phyloP scores from a whole-genome alignment of 768 basidiomycete genomes.

The Hygrophorus pudorinus region DNA sequence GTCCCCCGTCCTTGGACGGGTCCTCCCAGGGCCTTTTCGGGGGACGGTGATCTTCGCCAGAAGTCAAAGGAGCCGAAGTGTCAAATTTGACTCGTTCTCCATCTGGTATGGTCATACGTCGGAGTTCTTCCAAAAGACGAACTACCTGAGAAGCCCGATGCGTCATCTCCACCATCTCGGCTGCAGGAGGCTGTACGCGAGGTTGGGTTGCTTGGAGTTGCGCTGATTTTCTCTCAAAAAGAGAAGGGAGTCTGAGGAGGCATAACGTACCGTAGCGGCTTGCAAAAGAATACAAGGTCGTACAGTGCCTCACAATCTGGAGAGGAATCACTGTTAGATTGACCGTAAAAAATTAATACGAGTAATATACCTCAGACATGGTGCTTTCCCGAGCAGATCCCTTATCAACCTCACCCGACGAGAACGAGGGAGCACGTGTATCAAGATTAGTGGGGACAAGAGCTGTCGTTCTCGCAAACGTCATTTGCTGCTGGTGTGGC shows the following conservation, averaged over 20 bases:
- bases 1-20: constrained; percentile 37
- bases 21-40: constrained; percentile 82
- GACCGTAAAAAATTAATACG: not conserved
- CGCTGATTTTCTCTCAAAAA: no score
- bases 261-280: constrained; percentile 45
- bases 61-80: constrained; percentile 15
- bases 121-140: constrained; percentile 53
- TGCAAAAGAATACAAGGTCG: constrained; percentile 52
- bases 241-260: no score
- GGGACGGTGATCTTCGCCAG: constrained; percentile 44
- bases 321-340: constrained; percentile 1
- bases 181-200: constrained; percentile 38
- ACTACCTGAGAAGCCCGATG: constrained; percentile 57
- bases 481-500: constrained; percentile 18
- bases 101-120: constrained; percentile 32
- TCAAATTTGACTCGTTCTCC: constrained; percentile 23
- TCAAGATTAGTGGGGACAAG: constrained; percentile 34
- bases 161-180: constrained; percentile 63
- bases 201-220: constrained; percentile 36
- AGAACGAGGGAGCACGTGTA: constrained; percentile 23
- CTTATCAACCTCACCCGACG: constrained; percentile 26
- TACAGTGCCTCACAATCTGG: constrained; percentile 58
- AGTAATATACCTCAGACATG: constrained; percentile 32
- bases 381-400: constrained; percentile 25
- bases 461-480: constrained; percentile 29